Percentiles rank a stretch among this genome's conserved stretches.
Evolutionary conservation across 805 yeast genomes (phyloP).

Genomic region (Ogataea sp.): DNA sequence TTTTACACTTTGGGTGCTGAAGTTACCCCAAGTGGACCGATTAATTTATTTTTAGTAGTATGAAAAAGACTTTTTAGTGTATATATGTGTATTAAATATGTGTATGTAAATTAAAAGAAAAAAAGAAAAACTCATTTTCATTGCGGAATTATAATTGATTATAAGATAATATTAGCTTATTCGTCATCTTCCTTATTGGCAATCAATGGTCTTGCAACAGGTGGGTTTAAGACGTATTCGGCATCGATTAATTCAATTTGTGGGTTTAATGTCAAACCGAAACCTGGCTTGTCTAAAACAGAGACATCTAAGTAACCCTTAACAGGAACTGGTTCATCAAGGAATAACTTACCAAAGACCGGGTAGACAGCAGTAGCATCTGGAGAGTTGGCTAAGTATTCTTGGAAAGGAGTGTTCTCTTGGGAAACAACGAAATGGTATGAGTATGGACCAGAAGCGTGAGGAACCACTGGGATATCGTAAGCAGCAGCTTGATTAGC

Average conservation of each 20-base stretch:
- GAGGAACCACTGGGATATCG: constrained; percentile 46
- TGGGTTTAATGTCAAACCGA: constrained; percentile 40
- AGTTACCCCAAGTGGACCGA: too few relatives aligned
- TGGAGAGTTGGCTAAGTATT: constrained; percentile 42
- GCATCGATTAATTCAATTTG: constrained; percentile 32
- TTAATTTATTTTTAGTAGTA: too few relatives aligned
- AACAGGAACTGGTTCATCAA: constrained; percentile 39
- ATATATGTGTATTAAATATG: too few relatives aligned
- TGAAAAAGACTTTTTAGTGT: too few relatives aligned
- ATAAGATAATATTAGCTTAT: not conserved
- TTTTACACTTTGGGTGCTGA: too few relatives aligned
- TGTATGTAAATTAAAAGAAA: too few relatives aligned
- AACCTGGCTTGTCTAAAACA: constrained; percentile 39
- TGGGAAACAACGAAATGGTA: constrained; percentile 43
- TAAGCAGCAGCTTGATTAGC: constrained; percentile 45
- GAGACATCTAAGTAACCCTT: constrained; percentile 33
- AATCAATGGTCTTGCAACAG: constrained; percentile 30
- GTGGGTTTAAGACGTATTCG: constrained; percentile 28
- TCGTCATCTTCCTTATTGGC: constrained; percentile 3
- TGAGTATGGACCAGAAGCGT: constrained; percentile 46
- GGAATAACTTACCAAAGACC: constrained; percentile 38
- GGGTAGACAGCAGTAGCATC: constrained; percentile 29
- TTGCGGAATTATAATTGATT: too few relatives aligned
- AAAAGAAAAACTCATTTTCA: too few relatives aligned
- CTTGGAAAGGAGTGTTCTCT: constrained; percentile 44